Percentiles rank a stretch among this genome's conserved stretches.
Evolutionary conservation across 768 basidiomycete genomes (phyloP).

Genomic region (Calocera viscosa): DNA sequence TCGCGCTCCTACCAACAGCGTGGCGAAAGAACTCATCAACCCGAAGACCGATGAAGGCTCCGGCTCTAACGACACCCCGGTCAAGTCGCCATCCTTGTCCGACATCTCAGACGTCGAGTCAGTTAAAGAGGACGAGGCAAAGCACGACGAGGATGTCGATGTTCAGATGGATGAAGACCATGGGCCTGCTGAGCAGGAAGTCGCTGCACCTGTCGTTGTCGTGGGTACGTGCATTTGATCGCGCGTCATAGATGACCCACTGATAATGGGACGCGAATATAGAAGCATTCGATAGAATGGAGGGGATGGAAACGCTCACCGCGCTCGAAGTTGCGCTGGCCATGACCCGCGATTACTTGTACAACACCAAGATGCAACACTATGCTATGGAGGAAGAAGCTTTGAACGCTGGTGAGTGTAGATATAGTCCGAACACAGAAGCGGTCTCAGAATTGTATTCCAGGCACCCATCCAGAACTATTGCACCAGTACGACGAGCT

Average conservation of each 20-base stretch:
- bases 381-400: background rate
- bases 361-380: background rate
- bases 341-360: background rate
- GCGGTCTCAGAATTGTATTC: background rate
- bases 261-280: background rate
- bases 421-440: background rate
- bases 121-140: background rate
- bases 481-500: background rate
- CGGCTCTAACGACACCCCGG: background rate
- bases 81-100: background rate
- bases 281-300: background rate
- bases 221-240: background rate
- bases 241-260: no score
- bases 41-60: background rate
- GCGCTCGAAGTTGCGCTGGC: background rate
- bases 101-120: background rate
- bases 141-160: background rate
- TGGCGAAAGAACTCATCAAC: background rate
- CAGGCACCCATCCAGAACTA: background rate
- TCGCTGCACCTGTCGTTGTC: background rate
- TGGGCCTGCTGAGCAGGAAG: background rate
- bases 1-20: background rate
- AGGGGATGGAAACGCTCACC: background rate
- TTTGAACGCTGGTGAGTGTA: background rate
- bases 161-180: background rate